These are phyloP conservation scores for Aurinia saxatilis DNA, from an alignment of 345 rosid species.

Conservation along the genomic window DNA sequence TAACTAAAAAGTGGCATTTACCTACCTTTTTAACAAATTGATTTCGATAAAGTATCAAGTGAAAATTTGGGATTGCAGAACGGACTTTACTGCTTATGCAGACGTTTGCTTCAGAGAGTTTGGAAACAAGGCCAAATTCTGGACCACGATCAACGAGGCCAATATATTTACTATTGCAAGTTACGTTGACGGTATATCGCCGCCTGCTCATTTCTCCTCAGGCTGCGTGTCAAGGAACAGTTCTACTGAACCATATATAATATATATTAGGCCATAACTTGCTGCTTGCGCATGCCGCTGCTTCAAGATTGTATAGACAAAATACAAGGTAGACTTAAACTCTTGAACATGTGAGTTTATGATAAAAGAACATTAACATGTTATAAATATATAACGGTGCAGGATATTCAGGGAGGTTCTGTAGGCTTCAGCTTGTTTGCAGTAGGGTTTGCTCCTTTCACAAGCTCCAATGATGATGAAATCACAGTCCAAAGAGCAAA, in stretches of 20 bases:
- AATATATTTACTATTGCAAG: conserved; percentile 34
- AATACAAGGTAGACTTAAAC: conserved; percentile 38
- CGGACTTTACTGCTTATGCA: background rate
- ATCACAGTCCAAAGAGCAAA: conserved; percentile 35
- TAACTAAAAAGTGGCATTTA: background rate
- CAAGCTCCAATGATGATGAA: conserved; percentile 35
- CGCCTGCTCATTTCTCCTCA: conserved; percentile 20
- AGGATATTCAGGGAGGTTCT: conserved; percentile 42
- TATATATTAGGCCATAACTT: conserved; percentile 44
- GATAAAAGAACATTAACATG: background rate
- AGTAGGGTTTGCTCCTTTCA: conserved; percentile 25
- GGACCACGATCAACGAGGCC: conserved; percentile 68
- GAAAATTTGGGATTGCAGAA: background rate
- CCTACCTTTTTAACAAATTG: background rate
- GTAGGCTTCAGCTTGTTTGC: conserved; percentile 37
- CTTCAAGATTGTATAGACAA: conserved; percentile 42
- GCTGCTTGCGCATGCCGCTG: conserved; percentile 54
- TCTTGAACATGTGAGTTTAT: background rate
- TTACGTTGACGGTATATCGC: conserved; percentile 20
- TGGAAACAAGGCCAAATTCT: conserved; percentile 48
- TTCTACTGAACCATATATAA: conserved; percentile 50
- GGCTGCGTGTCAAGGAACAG: conserved; percentile 39
- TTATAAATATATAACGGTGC: background rate
- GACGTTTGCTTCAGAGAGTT: conserved; percentile 51
- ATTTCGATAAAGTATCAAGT: too few species aligned